These are phyloP conservation scores for Pseudonectria buxi DNA, from an alignment of 2,329 filamentous ascomycete genomes.

Conservation along the genomic window DNA sequence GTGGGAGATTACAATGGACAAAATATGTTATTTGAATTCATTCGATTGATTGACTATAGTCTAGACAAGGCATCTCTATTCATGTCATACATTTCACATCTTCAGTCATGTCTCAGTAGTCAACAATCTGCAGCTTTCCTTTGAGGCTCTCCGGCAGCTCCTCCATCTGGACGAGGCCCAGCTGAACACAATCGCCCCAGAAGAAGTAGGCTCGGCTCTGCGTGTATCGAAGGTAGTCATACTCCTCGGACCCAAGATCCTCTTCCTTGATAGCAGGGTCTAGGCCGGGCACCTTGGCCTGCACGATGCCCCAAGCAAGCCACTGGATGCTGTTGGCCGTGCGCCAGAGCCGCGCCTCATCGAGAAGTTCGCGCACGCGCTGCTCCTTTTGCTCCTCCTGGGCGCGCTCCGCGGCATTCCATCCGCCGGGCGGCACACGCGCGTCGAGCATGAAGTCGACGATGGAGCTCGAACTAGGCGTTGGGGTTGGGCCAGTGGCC, in stretches of 20 bases:
- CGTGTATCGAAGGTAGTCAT: conserved; percentile 88
- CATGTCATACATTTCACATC: not conserved
- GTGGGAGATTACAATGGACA: too few species aligned
- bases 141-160: conserved; percentile 68
- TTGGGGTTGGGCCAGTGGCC: conserved; percentile 29
- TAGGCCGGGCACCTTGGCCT: conserved; percentile 77
- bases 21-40: too few species aligned
- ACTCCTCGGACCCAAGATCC: conserved; percentile 51
- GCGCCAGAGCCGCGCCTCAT: conserved; percentile 80
- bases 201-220: conserved; percentile 90
- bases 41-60: too few species aligned
- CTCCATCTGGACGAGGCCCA: conserved; percentile 68
- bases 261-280: conserved; percentile 37
- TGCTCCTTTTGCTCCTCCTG: conserved; percentile 59
- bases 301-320: conserved; percentile 94
- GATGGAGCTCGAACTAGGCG: conserved; percentile 49
- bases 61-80: not conserved
- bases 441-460: conserved; percentile 77
- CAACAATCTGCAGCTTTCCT: conserved; percentile 60
- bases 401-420: conserved; percentile 47
- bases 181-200: conserved; percentile 77
- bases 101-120: conserved; percentile 40
- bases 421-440: conserved; percentile 48
- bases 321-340: conserved; percentile 82
- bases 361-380: conserved; percentile 63